These are phyloP conservation scores for Thraustochytrium striatum DNA, from an alignment of 352 stramenopile species.

Conservation along the genomic window DNA sequence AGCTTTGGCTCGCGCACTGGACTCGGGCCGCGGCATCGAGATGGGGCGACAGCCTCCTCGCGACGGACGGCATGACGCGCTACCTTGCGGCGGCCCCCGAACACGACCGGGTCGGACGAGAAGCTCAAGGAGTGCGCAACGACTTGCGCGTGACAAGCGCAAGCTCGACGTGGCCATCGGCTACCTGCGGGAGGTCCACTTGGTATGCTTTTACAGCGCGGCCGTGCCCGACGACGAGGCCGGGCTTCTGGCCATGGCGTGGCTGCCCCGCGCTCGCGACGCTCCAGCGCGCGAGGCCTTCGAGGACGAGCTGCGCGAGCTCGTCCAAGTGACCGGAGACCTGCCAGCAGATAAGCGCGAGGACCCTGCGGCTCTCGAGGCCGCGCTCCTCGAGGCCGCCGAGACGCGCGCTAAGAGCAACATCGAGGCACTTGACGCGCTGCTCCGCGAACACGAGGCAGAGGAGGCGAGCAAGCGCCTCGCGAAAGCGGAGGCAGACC, in stretches of 20 bases:
- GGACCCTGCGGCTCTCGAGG: too few species aligned
- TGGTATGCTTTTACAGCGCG: slow-evolving; percentile 18
- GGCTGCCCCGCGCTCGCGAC: slow-evolving; percentile 7
- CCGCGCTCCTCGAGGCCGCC: too few species aligned
- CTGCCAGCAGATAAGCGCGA: too few species aligned
- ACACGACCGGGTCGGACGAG: background rate
- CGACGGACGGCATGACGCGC: background rate
- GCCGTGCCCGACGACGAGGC: too few species aligned
- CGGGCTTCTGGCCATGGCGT: too few species aligned
- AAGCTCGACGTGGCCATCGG: slow-evolving; percentile 22
- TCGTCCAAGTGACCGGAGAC: too few species aligned
- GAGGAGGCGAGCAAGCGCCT: background rate
- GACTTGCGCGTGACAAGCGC: background rate
- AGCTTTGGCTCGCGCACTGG: background rate
- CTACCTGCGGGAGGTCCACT: slow-evolving; percentile 35
- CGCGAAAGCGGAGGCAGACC: background rate
- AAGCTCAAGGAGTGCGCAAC: background rate
- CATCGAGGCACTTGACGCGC: too few species aligned
- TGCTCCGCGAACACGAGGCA: background rate
- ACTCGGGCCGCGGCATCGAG: background rate
- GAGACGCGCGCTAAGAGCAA: too few species aligned
- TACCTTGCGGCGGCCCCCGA: background rate
- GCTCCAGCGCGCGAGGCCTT: background rate
- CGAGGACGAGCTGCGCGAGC: too few species aligned
- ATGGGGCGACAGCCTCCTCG: background rate